Evolutionary conservation across 78 protist species (phyloP), one percentile per base, ranked within the genome.

Genomic region (Neovahlkampfia damariscottae): DNA sequence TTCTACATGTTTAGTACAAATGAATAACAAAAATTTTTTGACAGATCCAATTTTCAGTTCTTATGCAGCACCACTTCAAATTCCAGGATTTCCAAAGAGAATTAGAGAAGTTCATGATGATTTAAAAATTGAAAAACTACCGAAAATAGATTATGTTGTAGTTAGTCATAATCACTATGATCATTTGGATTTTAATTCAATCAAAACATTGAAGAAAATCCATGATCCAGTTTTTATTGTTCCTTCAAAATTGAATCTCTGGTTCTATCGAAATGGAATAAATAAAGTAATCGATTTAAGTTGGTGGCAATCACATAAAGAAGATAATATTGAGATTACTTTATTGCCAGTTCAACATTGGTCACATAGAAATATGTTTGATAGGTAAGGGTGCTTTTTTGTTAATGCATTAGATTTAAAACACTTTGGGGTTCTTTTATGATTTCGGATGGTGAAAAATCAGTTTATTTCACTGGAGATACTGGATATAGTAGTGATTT

Each of bases 121-220:
- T 10, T 36, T n/a, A 28, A 3, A 2, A 7, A n/a, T 77, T 2
- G 32, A 4, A 9, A 75, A 71, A 7, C 37, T 71, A 0, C 73
- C 77, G 27, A 3, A 2, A 29, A 38, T 70, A 31, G 74, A 79
- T 74, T 73, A 27, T 8, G 78, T 80, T 10, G 0, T 6, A 5
- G n/a, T 80, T 10, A 19, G 62, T 0, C 84, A 80, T 76, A 66
- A 72, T 70, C 84, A 80, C 73, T 72, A 72, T 38, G 84, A 80
- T 37, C 84, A 80, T 29, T 75, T 72, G 38, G 84, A 80, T 29
- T 27, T 0, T 29, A 0, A 1, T 2, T 9, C 68, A 2, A 38
- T 78, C 7, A 2, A n/a, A 41, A 67, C 7, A 1, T 41, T 78
- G 19, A 41, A 2, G 1, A 19, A n/a, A 10, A 5, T 27, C 28